Evolutionary conservation across 192 early-diverging fungal species (phyloP), one percentile per base, ranked within the genome.

Genomic region (Mortierella hygrophila): DNA sequence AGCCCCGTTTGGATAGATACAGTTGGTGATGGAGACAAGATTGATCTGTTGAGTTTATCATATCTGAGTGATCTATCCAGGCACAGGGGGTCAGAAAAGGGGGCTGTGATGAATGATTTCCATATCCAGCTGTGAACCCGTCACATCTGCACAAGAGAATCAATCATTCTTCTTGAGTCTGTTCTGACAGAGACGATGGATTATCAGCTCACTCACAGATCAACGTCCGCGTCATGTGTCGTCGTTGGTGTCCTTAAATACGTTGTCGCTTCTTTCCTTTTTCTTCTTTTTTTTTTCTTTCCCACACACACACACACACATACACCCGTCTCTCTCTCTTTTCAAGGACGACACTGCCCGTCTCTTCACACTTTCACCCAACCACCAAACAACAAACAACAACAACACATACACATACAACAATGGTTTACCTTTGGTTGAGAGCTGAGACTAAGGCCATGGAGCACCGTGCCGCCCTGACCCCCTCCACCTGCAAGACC

Each of bases 361-460:
- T 40, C 21, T 78, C 69, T 70, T n/a, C 74, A 21, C 74, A 6
- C 23, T 13, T 3, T 29, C 73, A 35, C 46, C 10, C 63, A n/a
- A 37, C 46, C 1, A 21, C 54, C 32, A 37, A 69, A 71, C 74
- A 32, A 42, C 37, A 8, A 75, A n/a, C 47, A 70, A 57, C 20
- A 52, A 20, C 76, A 18, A 21, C 52, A 65, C 44, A 44, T 60
- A 63, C 77, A 76, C 8, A 54, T 60, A 78, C 47, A 78, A 81
- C 41, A 68, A 85, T 87, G 84, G 89, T 89, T 82, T 93, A 96
- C 77, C 90, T 96, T 77, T 99, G 98, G 98, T 94, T 99, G 75
- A 95, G 98, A 82, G 97, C 97, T 65, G 98, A 99, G 89, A 99
- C 97, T 81, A 99, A 99, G 94, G 92, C 94, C 41, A 96, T 97